Percentiles rank a stretch among this genome's conserved stretches.
Conservation (phyloP, 176 grass and related monocot species). For the Zoysia japonica region DNA sequence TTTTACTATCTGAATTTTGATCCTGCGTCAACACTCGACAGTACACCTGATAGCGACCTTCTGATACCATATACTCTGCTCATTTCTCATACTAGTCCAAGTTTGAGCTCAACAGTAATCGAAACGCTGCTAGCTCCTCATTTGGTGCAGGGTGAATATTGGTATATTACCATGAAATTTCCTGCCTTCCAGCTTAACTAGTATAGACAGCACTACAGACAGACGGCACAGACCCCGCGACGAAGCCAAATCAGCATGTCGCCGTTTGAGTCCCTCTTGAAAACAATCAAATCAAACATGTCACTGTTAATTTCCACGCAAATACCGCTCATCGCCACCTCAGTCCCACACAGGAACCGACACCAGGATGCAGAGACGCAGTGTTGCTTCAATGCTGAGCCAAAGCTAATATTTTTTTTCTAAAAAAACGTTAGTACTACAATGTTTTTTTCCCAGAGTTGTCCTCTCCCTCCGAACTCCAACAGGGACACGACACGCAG, state of each 20-base stretch:
- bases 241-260: background rate
- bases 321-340: slow-evolving; percentile 5
- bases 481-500: background rate
- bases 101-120: background rate
- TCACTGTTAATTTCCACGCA: background rate
- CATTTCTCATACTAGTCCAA: background rate
- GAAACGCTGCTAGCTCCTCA: background rate
- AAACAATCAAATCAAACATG: background rate
- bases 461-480: background rate
- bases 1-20: background rate
- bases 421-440: too few relatives aligned
- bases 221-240: background rate
- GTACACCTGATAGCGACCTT: background rate
- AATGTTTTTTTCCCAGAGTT: background rate
- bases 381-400: background rate
- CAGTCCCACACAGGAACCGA: slow-evolving; percentile 27
- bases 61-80: background rate
- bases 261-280: background rate
- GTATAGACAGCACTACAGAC: background rate
- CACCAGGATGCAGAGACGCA: background rate
- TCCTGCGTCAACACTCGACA: background rate
- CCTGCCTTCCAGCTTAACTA: background rate
- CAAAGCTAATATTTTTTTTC: too few relatives aligned
- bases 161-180: background rate
- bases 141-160: background rate